Evolutionary conservation across 805 yeast genomes (phyloP).

Genomic region (Kluyveromyces dobzhanskii): DNA sequence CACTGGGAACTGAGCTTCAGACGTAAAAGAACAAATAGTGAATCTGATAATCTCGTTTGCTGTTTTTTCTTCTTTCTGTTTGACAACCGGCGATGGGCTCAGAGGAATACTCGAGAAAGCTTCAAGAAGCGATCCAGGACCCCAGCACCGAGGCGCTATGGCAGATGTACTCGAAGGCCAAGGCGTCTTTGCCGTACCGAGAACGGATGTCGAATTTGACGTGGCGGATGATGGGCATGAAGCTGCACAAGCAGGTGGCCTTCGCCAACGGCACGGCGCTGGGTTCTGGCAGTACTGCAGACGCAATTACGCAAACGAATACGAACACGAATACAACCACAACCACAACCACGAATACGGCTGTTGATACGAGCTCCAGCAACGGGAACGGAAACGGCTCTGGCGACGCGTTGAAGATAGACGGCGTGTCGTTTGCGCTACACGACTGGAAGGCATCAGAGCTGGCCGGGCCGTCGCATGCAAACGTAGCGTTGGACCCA

Average conservation of each 20-base stretch:
- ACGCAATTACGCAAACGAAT: too few relatives aligned
- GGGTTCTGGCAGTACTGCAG: too few relatives aligned
- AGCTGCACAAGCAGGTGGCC: slow-evolving; percentile 14
- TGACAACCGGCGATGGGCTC: slow-evolving; percentile 4
- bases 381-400: too few relatives aligned
- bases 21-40: too few relatives aligned
- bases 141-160: slow-evolving; percentile 50
- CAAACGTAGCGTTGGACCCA: not conserved
- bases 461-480: not conserved
- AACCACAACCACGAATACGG: too few relatives aligned
- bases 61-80: too few relatives aligned
- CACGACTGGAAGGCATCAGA: slow-evolving; percentile 1
- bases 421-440: not conserved
- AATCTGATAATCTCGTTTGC: too few relatives aligned
- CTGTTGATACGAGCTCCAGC: not conserved
- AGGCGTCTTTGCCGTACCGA: slow-evolving; percentile 63
- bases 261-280: not conserved
- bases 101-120: slow-evolving; percentile 7
- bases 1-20: too few relatives aligned
- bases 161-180: slow-evolving; percentile 76
- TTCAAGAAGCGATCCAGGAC: slow-evolving; percentile 28
- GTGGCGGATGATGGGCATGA: slow-evolving; percentile 76
- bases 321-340: too few relatives aligned
- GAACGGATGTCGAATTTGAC: slow-evolving; percentile 76
- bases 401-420: not conserved